Percentiles rank a stretch among this genome's conserved stretches.
Conservation (phyloP, 75 land plant species). For the Chamaecyparis obtusa region DNA sequence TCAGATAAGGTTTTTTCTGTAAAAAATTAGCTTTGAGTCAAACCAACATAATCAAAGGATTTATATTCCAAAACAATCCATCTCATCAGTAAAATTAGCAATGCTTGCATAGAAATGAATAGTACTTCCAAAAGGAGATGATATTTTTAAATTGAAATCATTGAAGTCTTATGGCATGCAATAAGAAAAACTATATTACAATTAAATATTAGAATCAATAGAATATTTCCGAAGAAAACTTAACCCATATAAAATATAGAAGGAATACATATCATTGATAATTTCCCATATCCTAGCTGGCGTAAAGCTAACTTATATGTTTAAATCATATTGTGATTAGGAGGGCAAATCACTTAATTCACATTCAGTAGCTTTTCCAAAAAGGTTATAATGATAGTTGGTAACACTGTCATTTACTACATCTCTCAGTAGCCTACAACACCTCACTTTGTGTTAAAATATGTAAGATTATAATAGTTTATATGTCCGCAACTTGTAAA, state of each 20-base stretch:
- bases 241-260: background rate
- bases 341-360: constrained; percentile 15
- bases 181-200: background rate
- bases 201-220: background rate
- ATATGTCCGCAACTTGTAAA: background rate
- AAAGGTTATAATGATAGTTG: constrained; percentile 70
- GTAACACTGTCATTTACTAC: constrained; percentile 78
- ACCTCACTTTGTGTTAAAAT: constrained; percentile 5
- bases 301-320: background rate
- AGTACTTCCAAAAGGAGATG: background rate
- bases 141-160: background rate
- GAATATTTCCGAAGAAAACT: background rate
- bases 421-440: constrained; percentile 71
- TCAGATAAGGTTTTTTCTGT: background rate
- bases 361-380: constrained; percentile 71
- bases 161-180: background rate
- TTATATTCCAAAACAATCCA: background rate
- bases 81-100: background rate
- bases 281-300: background rate
- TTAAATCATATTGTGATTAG: background rate
- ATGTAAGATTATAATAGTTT: background rate
- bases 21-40: background rate
- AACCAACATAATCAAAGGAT: background rate
- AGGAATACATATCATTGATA: background rate
- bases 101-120: background rate